Evolutionary conservation across 331 rosid genomes (phyloP), one percentile per base, ranked within the genome.

Genomic region (Phaseolus coccineus): DNA sequence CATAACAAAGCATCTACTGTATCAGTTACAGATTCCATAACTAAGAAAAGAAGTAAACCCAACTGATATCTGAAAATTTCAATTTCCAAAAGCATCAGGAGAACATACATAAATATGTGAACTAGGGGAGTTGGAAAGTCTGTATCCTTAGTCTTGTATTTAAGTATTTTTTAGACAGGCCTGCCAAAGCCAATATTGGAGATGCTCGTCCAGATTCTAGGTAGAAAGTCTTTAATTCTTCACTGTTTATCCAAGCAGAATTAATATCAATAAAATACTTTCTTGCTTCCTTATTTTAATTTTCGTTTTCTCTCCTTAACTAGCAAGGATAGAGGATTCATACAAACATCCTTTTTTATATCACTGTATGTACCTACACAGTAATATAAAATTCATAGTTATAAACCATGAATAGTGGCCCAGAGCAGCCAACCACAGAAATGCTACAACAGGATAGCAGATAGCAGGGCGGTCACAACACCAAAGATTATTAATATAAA

Each of bases 71-170:
- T 53, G 61, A 58, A 73, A 75, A 68, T 39, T 10, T 39, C 19
- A 28, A 59, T 59, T 59, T 27, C 40, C 53, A 74, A 74, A 39
- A 74, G 65, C 37, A 52, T 10, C 10, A 53, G 50, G 13, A 64
- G 51, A 40, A 55, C 73, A n/a, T 57, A 39, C 47, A 81, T 22
- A 33, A 31, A 65, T 31, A 55, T 57, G 47, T 69, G 64, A 59
- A 70, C 31, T 13, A 24, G 24, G 27, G 15, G 50, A 13, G 25
- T 71, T 11, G 11, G 61, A 80, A 25, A 50, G 13, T 71, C 44
- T 11, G 62, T 59, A 71, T 25, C 71, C 4, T 4, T 24, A 35
- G 63, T 44, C 35, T 44, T 69, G 6, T 13, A 19, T 10, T 15
- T 22, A 10, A 24, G 24, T 31, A 6, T 28, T 59, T 15, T 28